Conservation (phyloP, 768 basidiomycete genomes). For the Russula dissimulans region DNA sequence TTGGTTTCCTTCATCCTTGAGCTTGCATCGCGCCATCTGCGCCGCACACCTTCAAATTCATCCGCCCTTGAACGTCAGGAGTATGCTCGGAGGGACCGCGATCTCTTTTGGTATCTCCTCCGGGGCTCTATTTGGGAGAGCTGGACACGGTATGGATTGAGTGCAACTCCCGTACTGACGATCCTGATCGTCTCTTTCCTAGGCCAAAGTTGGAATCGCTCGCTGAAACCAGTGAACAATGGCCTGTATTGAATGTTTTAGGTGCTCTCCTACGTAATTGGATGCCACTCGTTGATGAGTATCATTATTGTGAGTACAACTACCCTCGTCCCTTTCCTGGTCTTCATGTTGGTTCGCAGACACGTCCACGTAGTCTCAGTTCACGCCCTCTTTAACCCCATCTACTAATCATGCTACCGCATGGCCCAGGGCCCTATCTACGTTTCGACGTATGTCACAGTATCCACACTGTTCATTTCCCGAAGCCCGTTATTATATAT, state of each 20-base stretch:
- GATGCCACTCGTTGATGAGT: slow-evolving; percentile 83
- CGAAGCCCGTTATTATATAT: too few species aligned
- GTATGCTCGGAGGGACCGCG: slow-evolving; percentile 74
- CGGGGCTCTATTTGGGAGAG: slow-evolving; percentile 79
- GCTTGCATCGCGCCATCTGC: slow-evolving; percentile 63
- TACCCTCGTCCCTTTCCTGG: background rate
- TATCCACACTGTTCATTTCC: background rate
- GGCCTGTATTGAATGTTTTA: slow-evolving; percentile 59
- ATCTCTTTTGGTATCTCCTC: slow-evolving; percentile 76
- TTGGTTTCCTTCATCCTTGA: slow-evolving; percentile 58
- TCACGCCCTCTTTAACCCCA: background rate
- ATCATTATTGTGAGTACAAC: slow-evolving; percentile 75
- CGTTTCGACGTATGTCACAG: background rate
- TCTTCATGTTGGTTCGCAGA: slow-evolving; percentile 7
- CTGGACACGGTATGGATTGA: slow-evolving; percentile 50
- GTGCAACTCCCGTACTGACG: background rate
- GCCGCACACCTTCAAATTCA: slow-evolving; percentile 54
- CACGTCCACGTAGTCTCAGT: slow-evolving; percentile 10
- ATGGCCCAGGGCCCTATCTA: background rate
- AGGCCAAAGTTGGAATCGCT: slow-evolving; percentile 71
- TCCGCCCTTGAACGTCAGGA: slow-evolving; percentile 62
- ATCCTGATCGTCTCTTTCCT: slow-evolving; percentile 5
- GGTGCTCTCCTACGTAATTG: slow-evolving; percentile 70
- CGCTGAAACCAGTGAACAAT: slow-evolving; percentile 42
- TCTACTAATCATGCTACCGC: background rate